Evolutionary conservation across 305 asterid genomes (phyloP), one percentile per base, ranked within the genome.

Genomic region (Solanum aculeatissimum): DNA sequence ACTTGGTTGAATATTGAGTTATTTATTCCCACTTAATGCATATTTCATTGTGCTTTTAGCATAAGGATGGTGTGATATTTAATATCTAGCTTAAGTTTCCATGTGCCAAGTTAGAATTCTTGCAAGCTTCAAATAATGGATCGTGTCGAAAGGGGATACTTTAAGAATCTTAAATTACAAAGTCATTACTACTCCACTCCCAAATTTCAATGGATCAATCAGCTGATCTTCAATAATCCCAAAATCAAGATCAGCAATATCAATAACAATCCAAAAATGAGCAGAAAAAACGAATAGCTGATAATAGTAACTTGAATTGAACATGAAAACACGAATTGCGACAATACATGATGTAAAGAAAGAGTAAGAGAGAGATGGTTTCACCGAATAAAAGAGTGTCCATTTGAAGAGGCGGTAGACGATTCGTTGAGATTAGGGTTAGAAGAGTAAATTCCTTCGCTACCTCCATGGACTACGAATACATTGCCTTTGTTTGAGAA

Each of bases 361-460:
- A 12, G 38, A 25, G 1, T 12, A 7, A 16, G 9, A 27, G 7
- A 27, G 42, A 66, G 49, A 35, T 0, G 19, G 18, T 84, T 19
- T 71, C 88, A 96, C 99, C 98, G 92, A 82, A 96, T 92, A 82
- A 93, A 95, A 69, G 99, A 92, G 89, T 91, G 91, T 83, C 89
- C 92, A 16, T 91, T 86, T 38, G 87, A 85, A 57, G 91, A 32
- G 15, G 68, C 9, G 69, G 81, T 12, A 27, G 94, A 90, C 21
- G 95, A 93, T 54, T 92, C 92, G 83, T 92, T 94, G 86, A 84
- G 88, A 9, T 80, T 89, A 85, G 91, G 93, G 71, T 88, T 71
- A 84, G 98, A 95, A 88, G 97, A 89, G 92, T 96, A 93, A 63
- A 95, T 92, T 60, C 99, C 99, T 87, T 96, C 99, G 82, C 98